Evolutionary conservation across 1,284 basidiomycete genomes (phyloP), one percentile per base, ranked within the genome.

Genomic region (Pyrrhoderma lamaoense): DNA sequence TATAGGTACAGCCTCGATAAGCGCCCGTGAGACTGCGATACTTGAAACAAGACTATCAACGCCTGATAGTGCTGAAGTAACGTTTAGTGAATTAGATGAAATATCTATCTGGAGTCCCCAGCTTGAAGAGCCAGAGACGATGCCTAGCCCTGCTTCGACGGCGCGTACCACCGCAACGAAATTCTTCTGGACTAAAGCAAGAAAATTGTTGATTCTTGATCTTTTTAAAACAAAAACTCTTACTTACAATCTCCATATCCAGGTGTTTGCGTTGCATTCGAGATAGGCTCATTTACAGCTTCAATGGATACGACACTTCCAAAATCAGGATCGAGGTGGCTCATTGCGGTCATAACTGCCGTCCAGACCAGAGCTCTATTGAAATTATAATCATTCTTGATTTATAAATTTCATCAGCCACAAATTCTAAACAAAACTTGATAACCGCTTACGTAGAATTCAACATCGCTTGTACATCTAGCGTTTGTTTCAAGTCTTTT

Each of bases 341-440:
- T 67, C 14, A 89, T 67, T 3, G 75, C 64, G 0, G 87, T 82
- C 81, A 89, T 87, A 22, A 89, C 82, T 13, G 79, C 80, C 0
- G 84, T 79, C 86, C 87, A 89, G 23, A 82, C 67, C 45, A 89
- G 68, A 8, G 86, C 87, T 3, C 86, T 80, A 49, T 79, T 74
- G 57, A 86, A 89, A 60, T 89, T 89, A 47, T 76, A 68, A 3
- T 71, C 67, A 1, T 80, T 86, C 84, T 86, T 51, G 5, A 39
- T 21, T 31, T 40, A 18, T 21, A 23, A n/a, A n/a, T n/a, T n/a
- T 49, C 19, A 16, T 23, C 23, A 37, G 34, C 31, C 8, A 49
- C 27, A 47, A 40, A 31, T 16, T 11, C 4, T 21, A 7, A 22
- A 44, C 31, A 16, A 22, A 35, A 18, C 13, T 55, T 47, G 44